These are phyloP conservation scores for Bondarzewia mesenterica DNA, from an alignment of 1,284 basidiomycete species.

Conservation along the genomic window DNA sequence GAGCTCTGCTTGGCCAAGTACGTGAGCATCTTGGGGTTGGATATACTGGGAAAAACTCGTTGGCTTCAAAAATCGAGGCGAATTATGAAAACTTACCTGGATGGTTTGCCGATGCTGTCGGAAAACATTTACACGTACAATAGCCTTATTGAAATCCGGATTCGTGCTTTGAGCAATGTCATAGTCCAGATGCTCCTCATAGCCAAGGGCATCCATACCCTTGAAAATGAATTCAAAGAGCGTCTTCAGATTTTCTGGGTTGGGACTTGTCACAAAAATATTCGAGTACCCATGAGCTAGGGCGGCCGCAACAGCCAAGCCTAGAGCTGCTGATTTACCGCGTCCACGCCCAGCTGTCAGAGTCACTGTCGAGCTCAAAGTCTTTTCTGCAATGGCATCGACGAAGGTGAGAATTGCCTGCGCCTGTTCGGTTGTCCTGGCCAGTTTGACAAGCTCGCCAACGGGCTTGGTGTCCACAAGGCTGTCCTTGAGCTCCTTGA, in stretches of 20 bases:
- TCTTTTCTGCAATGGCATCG: constrained; percentile 88
- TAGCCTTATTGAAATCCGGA: constrained; percentile 91
- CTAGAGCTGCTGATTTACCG: constrained; percentile 95
- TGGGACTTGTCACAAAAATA: constrained; percentile 97
- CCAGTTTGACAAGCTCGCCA: constrained; percentile 86
- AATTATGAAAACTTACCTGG: constrained; percentile 46
- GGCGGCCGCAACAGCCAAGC: constrained; percentile 89
- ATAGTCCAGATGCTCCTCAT: constrained; percentile 97
- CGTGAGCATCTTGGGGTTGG: constrained; percentile 94
- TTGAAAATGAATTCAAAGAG: constrained; percentile 99
- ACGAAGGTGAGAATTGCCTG: constrained; percentile 89
- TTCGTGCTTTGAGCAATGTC: constrained; percentile 93
- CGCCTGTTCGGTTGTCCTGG: constrained; percentile 91
- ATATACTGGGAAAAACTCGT: constrained; percentile 64
- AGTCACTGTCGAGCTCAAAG: constrained; percentile 89
- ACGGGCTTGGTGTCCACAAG: constrained; percentile 83
- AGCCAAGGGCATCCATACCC: constrained; percentile 90
- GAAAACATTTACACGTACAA: constrained; percentile 95
- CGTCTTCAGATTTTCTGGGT: constrained; percentile 96
- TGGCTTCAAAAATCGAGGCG: not conserved
- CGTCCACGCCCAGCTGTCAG: constrained; percentile 93
- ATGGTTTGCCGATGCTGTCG: constrained; percentile 90
- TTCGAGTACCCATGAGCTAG: constrained; percentile 95
- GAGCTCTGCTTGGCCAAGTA: constrained; percentile 95
- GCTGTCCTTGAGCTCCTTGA: constrained; percentile 77